Evolutionary conservation across 2,329 filamentous ascomycete genomes (phyloP).

Genomic region (Fusarium avenaceum): DNA sequence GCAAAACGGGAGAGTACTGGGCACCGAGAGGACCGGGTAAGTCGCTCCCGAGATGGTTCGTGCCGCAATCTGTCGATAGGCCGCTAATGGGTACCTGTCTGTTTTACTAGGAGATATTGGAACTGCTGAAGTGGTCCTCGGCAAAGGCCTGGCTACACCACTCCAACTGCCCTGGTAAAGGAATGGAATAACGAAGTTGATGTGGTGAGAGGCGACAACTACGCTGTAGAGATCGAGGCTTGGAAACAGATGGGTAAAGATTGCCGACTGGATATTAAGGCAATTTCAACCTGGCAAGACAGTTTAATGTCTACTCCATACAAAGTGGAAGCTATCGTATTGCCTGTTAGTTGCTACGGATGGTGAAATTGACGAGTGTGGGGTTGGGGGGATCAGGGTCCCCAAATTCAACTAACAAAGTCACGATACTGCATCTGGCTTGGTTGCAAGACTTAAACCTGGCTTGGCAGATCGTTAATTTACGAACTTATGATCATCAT

Average conservation of each 20-base stretch:
- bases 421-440: slow-evolving; percentile 31
- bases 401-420: slow-evolving; percentile 26
- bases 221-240: background rate
- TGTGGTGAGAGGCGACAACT: background rate
- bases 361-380: slow-evolving; percentile 30
- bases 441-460: slow-evolving; percentile 18
- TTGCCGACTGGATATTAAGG: slow-evolving; percentile 33
- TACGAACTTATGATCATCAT: slow-evolving; percentile 25
- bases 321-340: slow-evolving; percentile 32
- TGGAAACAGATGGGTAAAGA: slow-evolving; percentile 5
- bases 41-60: slow-evolving; percentile 46
- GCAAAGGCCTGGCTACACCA: slow-evolving; percentile 72
- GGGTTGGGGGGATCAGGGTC: slow-evolving; percentile 43
- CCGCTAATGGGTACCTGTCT: slow-evolving; percentile 23
- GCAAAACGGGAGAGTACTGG: slow-evolving; percentile 79
- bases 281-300: slow-evolving; percentile 28
- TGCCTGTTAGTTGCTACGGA: slow-evolving; percentile 4
- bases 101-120: slow-evolving; percentile 71
- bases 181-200: background rate
- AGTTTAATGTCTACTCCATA: background rate
- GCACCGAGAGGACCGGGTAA: slow-evolving; percentile 77
- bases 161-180: slow-evolving; percentile 75
- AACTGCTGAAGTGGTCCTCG: slow-evolving; percentile 74
- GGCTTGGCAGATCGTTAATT: slow-evolving; percentile 27
- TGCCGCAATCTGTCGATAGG: background rate